These are phyloP conservation scores for Coemansia sp. DNA, from an alignment of 192 early-diverging fungal genomes.

Conservation along the genomic window DNA sequence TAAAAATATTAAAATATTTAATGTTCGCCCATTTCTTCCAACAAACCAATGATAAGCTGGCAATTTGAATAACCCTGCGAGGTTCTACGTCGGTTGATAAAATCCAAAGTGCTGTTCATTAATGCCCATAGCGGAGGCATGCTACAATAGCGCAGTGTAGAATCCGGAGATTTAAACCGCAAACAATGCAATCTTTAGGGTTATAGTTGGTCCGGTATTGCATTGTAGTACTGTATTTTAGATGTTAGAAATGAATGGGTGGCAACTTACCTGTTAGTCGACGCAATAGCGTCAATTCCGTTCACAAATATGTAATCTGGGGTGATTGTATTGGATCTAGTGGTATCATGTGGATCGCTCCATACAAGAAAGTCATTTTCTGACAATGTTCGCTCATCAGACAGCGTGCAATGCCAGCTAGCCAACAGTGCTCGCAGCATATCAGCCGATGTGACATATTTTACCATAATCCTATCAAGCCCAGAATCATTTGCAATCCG, in stretches of 20 bases:
- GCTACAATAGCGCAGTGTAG: conserved; percentile 8
- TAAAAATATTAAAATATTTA: neutral
- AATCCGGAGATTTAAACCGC: neutral
- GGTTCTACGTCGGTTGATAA: conserved; percentile 22
- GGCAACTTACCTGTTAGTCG: conserved; percentile 23
- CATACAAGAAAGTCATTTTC: conserved; percentile 42
- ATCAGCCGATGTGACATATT: conserved; percentile 24
- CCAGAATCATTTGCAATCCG: conserved; percentile 2
- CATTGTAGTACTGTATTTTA: too few species aligned
- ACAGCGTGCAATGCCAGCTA: conserved; percentile 31
- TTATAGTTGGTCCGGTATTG: too few species aligned
- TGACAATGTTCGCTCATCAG: neutral
- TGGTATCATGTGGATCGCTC: neutral
- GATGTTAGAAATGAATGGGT: too few species aligned
- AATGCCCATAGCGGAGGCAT: conserved; percentile 39
- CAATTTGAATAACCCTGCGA: conserved; percentile 11
- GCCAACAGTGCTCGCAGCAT: conserved; percentile 43
- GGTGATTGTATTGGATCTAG: neutral
- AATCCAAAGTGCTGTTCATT: conserved; percentile 41
- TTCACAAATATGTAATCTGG: conserved; percentile 49
- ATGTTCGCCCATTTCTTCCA: conserved; percentile 4
- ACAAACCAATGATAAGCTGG: conserved; percentile 23
- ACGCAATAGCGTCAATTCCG: conserved; percentile 31
- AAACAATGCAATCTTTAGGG: neutral
- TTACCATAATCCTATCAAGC: conserved; percentile 26